Base-by-base conservation (phyloP, 75 land plant genomes). In the Ceratopteris richardii region DNA sequence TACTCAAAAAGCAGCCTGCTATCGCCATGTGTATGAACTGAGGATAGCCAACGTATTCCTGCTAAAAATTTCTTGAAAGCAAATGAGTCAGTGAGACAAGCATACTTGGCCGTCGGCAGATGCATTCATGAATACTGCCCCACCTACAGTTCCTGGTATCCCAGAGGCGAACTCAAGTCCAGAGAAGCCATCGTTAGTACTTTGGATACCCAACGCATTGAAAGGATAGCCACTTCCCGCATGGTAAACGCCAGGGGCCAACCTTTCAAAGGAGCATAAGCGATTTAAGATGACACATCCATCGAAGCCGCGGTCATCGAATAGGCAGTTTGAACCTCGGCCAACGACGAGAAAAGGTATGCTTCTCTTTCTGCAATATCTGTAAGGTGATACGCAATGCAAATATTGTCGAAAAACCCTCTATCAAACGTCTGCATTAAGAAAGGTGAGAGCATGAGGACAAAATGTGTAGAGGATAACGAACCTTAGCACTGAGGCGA, bases 151-250 rank as follows among this genome's bases (percentile, higher is more conserved):
- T 40, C 86, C 86, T 22, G 90, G 90, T 36, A 86, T 74, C 21
- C 86, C 90, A 58, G 67, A 70, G n/a, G 86, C 86, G 66, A 86
- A 86, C 66, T 86, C 90, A 29, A 86, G 86, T 2, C 90, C 90
- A 0, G 78, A 31, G n/a, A 76, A 80, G 1, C 86, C 86, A 22
- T 80, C 83, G 23, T 37, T 68, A 21, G 77, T 64, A 29, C 65
- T 62, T 12, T 64, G 76, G 37, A 82, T 27, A 1, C 81, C 90
- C 36, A 86, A 61, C n/a, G 61, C 46, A 60, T 86, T 82, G 66
- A 82, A 77, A 1, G 86, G 66, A 53, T 74, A 82, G 29, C 90
- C 90, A 61, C 90, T 82, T 2, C 88, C 85, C 28, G 58, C 80
- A 33, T 74, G 81, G 67, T 75, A 85, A 16, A 54, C 19, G 19